Evolutionary conservation across 441 rosid species (phyloP).

Genomic region (Raphanus hybrid): DNA sequence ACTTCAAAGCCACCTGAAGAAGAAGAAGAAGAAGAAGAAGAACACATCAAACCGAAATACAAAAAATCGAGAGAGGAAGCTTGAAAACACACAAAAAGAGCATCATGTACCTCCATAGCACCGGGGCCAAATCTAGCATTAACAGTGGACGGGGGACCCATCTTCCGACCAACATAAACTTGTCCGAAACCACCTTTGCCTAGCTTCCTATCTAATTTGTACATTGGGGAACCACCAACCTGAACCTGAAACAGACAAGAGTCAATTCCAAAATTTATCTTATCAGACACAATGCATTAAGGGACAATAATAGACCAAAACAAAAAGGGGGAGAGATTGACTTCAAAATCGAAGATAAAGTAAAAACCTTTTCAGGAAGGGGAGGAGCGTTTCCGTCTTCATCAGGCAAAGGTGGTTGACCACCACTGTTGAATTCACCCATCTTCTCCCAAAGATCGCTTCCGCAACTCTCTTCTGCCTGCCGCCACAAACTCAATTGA

Average conservation of each 20-base stretch:
- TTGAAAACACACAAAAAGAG: neutral
- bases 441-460: conserved; percentile 45
- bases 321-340: too few species aligned
- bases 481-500: conserved; percentile 32
- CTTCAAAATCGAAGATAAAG: conserved; percentile 4
- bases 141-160: conserved; percentile 38
- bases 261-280: neutral
- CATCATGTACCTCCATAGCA: conserved; percentile 56
- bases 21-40: neutral
- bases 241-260: conserved; percentile 51
- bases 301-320: neutral
- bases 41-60: neutral
- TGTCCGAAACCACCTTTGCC: conserved; percentile 80
- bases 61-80: neutral
- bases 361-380: conserved; percentile 76
- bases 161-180: conserved; percentile 64
- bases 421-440: conserved; percentile 77
- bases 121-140: conserved; percentile 58
- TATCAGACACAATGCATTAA: conserved; percentile 24
- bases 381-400: conserved; percentile 79
- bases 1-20: conserved; percentile 83
- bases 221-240: conserved; percentile 69
- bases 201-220: conserved; percentile 58
- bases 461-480: neutral
- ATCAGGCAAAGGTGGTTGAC: conserved; percentile 68